phyloP scores from a whole-genome alignment of 768 basidiomycete genomes.

The Paxillus ammoniavirescens region DNA sequence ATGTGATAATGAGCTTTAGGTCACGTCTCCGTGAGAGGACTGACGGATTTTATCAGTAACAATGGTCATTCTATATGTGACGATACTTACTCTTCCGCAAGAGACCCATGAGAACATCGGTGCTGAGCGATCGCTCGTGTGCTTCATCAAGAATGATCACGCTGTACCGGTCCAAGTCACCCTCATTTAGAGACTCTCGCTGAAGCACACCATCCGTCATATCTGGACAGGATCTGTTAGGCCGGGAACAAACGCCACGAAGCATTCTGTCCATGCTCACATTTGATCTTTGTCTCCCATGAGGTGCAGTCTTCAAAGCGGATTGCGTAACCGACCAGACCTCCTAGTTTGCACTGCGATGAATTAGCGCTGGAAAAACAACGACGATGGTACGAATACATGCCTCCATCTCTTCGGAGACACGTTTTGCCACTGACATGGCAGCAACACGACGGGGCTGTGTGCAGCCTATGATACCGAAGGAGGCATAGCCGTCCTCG shows the following conservation, averaged over 20 bases:
- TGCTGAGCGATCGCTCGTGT: constrained; percentile 95
- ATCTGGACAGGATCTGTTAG: constrained; percentile 44
- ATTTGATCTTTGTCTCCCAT: constrained; percentile 94
- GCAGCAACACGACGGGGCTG: constrained; percentile 98
- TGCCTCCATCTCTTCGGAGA: constrained; percentile 99
- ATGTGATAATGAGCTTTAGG: constrained; percentile 95
- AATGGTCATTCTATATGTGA: not conserved
- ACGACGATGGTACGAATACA: constrained; percentile 18
- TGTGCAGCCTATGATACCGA: constrained; percentile 94
- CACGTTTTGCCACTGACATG: constrained; percentile 99
- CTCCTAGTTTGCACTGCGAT: constrained; percentile 79
- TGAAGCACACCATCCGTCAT: constrained; percentile 99
- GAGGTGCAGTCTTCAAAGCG: constrained; percentile 98
- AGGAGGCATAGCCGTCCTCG: constrained; percentile 91
- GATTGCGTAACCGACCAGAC: constrained; percentile 93
- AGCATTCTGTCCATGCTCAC: constrained; percentile 42
- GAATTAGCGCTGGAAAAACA: constrained; percentile 3
- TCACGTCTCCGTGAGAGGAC: constrained; percentile 89
- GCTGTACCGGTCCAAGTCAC: constrained; percentile 95
- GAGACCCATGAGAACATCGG: constrained; percentile 97
- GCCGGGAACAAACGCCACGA: not conserved
- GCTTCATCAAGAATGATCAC: constrained; percentile 99
- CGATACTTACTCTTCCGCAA: constrained; percentile 76
- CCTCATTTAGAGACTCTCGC: constrained; percentile 97
- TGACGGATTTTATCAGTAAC: constrained; percentile 25